Conservation (phyloP, 495 filamentous ascomycete genomes). For the Jackrogersella minutella region DNA sequence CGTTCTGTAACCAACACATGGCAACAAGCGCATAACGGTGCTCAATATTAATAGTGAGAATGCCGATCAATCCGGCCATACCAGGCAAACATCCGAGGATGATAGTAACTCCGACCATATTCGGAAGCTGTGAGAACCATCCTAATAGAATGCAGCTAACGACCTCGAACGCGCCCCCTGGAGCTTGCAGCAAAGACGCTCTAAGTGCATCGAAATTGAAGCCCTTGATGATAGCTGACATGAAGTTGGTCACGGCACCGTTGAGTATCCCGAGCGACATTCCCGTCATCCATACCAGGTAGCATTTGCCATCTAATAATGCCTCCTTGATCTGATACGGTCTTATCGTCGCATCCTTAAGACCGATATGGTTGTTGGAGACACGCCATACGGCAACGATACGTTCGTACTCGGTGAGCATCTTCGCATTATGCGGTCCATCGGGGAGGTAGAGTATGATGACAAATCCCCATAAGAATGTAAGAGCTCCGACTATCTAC, state of each 20-base stretch:
- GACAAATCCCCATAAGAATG: slow-evolving; percentile 52
- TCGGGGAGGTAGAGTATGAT: slow-evolving; percentile 47
- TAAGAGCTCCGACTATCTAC: slow-evolving; percentile 57
- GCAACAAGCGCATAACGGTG: slow-evolving; percentile 61
- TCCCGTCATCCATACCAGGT: slow-evolving; percentile 48
- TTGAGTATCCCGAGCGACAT: slow-evolving; percentile 57
- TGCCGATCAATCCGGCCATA: slow-evolving; percentile 35
- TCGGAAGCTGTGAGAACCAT: slow-evolving; percentile 48
- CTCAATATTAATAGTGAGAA: slow-evolving; percentile 45
- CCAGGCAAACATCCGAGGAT: slow-evolving; percentile 35
- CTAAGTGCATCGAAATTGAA: slow-evolving; percentile 41
- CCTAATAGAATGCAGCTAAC: slow-evolving; percentile 47
- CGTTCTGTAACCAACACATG: slow-evolving; percentile 60
- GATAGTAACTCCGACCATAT: slow-evolving; percentile 42
- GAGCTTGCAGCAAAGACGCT: slow-evolving; percentile 57
- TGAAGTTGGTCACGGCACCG: slow-evolving; percentile 57
- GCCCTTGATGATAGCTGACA: slow-evolving; percentile 57
- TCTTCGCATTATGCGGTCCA: slow-evolving; percentile 39
- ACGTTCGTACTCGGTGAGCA: slow-evolving; percentile 40
- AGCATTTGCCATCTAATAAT: slow-evolving; percentile 51
- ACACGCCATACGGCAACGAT: slow-evolving; percentile 40
- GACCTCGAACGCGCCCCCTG: slow-evolving; percentile 56
- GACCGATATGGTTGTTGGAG: slow-evolving; percentile 40
- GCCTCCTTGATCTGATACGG: slow-evolving; percentile 52
- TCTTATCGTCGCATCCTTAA: slow-evolving; percentile 45